phyloP scores from a whole-genome alignment of 164 flowering plant species.

The Sextonia rubra region DNA sequence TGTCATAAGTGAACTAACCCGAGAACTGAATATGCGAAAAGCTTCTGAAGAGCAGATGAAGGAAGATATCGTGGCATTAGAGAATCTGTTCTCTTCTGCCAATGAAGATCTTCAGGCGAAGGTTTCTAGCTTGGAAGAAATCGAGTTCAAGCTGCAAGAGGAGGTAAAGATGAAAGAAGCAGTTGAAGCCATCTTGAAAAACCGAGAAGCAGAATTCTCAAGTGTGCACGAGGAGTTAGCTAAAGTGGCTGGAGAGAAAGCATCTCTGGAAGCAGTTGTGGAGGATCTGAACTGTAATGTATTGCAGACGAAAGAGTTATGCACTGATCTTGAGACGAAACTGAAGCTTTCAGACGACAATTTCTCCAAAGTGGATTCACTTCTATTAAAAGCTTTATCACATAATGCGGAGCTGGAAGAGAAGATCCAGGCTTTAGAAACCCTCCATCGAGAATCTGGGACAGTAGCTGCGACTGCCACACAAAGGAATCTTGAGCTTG shows the following conservation, averaged over 20 bases:
- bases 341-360: constrained; percentile 59
- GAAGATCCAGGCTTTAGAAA: constrained; percentile 61
- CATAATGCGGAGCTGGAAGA: constrained; percentile 64
- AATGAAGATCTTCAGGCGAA: constrained; percentile 57
- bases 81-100: constrained; percentile 31
- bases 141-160: constrained; percentile 46
- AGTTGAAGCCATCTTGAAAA: constrained; percentile 31
- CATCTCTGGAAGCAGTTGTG: constrained; percentile 45
- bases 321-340: constrained; percentile 59
- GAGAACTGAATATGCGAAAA: constrained; percentile 48
- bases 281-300: constrained; percentile 38
- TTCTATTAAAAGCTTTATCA: constrained; percentile 56
- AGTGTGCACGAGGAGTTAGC: constrained; percentile 43
- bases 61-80: constrained; percentile 46
- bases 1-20: constrained; percentile 36
- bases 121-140: constrained; percentile 54
- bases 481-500: constrained; percentile 59
- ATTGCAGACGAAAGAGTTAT: constrained; percentile 37
- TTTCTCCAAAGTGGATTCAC: constrained; percentile 53
- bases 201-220: constrained; percentile 33
- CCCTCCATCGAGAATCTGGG: constrained; percentile 50
- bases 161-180: constrained; percentile 36
- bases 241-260: constrained; percentile 40
- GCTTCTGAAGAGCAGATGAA: constrained; percentile 54
- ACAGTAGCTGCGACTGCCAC: constrained; percentile 39